Base-by-base conservation (phyloP, 305 asterid genomes). In the Nicotiana rustica region DNA sequence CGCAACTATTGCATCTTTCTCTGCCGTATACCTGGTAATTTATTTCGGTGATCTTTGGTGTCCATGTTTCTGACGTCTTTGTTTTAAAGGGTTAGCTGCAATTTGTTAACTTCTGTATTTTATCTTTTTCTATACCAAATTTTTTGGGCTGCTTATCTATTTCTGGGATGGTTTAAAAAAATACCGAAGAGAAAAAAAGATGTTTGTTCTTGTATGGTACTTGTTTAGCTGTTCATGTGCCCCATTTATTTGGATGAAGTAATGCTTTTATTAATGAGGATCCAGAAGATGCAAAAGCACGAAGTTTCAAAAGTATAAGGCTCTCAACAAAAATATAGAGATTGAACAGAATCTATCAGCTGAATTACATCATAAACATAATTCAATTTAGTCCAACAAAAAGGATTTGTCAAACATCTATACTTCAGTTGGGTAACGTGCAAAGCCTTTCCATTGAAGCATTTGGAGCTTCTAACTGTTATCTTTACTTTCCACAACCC, bases 1-100 rank as follows among this genome's bases (percentile, higher is more conserved):
- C 60, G 90, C 83, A 66, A 91, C 95, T 29, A 88, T 91, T 86
- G 92, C 92, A 73, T 86, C 88, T 57, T 88, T 87, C 90, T 61
- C 92, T 73, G 95, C 90, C 41, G 62, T 91, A 57, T 92, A 93
- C 91, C 92, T 96, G 98, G 98, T 96, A 89, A 90, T 14, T 73
- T 1, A 47, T 57, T 85, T 82, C 64, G 44, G 78, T 62, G 80
- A 78, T 82, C 65, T 79, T 67, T 38, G 9, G 4, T 66, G 41
- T 78, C 15, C 33, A 33, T 62, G 67, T 82, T 44, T 80, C 19
- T 64, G 77, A 19, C 67, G 29, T 69, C 82, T 65, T 15, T 41
- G 64, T 82, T 41, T 77, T 65, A 18, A 38, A 79, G 61, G 25
- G 41, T 19, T 21, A 25, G 49, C 61, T 52, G 47, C 44, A 75